Evolutionary conservation across 1,284 basidiomycete genomes (phyloP).

Genomic region (Marasmius fiardii): DNA sequence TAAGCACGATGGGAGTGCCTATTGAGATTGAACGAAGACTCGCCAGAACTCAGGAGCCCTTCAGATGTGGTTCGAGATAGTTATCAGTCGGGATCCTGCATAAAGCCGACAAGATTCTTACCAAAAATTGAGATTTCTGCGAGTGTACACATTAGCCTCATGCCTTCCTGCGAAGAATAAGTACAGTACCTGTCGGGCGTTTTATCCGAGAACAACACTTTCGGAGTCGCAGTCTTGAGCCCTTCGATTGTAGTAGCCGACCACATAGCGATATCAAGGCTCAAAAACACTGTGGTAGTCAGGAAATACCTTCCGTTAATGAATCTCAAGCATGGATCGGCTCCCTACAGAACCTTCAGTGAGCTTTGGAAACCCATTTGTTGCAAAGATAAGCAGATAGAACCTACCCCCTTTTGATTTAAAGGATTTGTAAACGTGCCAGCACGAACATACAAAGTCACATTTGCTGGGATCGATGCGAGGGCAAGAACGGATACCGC

Average conservation of each 20-base stretch:
- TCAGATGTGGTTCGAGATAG: neutral
- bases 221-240: constrained; percentile 15
- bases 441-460: neutral
- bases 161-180: too few relatives aligned
- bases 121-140: constrained; percentile 16
- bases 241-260: constrained; percentile 17
- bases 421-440: constrained; percentile 14
- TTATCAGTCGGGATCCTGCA: neutral
- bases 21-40: neutral
- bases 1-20: neutral
- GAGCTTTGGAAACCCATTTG: too few relatives aligned
- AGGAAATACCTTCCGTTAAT: constrained; percentile 21
- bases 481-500: neutral
- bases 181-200: constrained; percentile 16
- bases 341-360: constrained; percentile 5
- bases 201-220: constrained; percentile 14
- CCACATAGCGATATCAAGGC: constrained; percentile 16
- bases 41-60: constrained; percentile 12
- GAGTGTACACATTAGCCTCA: too few relatives aligned
- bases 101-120: neutral
- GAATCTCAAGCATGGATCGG: constrained; percentile 27
- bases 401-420: constrained; percentile 6
- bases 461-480: neutral
- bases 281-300: constrained; percentile 16
- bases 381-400: neutral